Base-by-base conservation (phyloP, 2,329 filamentous ascomycete species). In the Clonostachys sp. region DNA sequence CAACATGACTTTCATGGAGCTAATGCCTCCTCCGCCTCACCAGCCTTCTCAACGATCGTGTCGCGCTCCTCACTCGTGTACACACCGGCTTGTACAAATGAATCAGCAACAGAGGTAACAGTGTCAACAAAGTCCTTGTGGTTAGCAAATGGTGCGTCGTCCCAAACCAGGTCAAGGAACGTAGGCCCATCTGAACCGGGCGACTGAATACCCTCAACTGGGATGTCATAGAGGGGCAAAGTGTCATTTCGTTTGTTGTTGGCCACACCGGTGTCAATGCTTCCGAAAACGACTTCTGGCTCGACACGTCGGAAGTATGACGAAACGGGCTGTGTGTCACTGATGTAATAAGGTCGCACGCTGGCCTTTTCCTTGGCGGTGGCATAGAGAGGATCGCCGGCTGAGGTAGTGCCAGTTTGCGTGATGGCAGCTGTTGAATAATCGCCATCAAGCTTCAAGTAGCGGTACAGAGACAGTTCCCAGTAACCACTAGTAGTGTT, bases 301-400 rank as follows among this genome's bases (percentile, higher is more conserved):
- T 64, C 61, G 6, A 59, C 50, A 30, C 58, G 61, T 1, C 57
- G 56, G 54, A 62, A 63, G 47, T 64, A 63, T 30, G 61, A 57
- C 30, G 61, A 64, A 10, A 58, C 58, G 4, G 53, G 9, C 50
- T 61, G 56, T 18, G 49, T 43, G 46, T 62, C 61, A 41, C 56
- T 53, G 41, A 63, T 52, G 50, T 63, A 62, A 50, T 64, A 64
- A 2, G 61, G 61, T 6, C 61, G 54, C 49, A 47, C 55, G 3
- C 53, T 55, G 44, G 59, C 24, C 20, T 34, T 34, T 13, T 35
- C 14, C 36, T 51, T 44, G 38, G 42, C 42, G 1, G 47, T 45
- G 4, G 44, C 51, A 49, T 61, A 64, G 34, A 61, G 46, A 9
- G 57, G 52, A 51, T 63, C 61, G 12, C 58, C 59, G 3, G 50